Conservation (phyloP, 2,329 filamentous ascomycete species). For the Colletotrichum sidae region DNA sequence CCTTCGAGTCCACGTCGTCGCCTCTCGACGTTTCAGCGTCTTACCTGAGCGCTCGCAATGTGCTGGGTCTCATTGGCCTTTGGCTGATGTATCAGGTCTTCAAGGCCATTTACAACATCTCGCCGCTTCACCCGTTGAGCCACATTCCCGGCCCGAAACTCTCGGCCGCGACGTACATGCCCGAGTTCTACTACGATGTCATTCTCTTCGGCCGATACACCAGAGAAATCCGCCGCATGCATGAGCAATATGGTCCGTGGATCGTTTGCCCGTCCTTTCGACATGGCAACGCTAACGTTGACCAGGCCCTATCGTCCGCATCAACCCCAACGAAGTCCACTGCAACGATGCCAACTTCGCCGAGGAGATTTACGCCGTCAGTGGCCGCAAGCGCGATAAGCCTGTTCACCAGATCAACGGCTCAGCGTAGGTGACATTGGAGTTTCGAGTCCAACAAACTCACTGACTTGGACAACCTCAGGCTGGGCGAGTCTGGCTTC, state of each 20-base stretch:
- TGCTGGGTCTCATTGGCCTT: slow-evolving; percentile 38
- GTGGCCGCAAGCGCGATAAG: slow-evolving; percentile 37
- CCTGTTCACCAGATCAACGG: slow-evolving; percentile 38
- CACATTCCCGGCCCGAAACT: slow-evolving; percentile 52
- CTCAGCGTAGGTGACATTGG: slow-evolving; percentile 20
- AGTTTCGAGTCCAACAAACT: slow-evolving; percentile 11
- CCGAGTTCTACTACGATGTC: slow-evolving; percentile 53
- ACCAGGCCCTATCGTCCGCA: slow-evolving; percentile 51
- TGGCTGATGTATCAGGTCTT: slow-evolving; percentile 47
- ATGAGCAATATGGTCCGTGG: slow-evolving; percentile 49
- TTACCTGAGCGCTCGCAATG: slow-evolving; percentile 14
- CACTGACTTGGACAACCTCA: slow-evolving; percentile 15
- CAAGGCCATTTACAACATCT: slow-evolving; percentile 49
- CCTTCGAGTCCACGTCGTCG: slow-evolving; percentile 15
- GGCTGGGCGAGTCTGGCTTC: slow-evolving; percentile 40
- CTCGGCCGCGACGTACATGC: slow-evolving; percentile 49
- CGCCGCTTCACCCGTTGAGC: slow-evolving; percentile 52
- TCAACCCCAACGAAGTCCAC: slow-evolving; percentile 54
- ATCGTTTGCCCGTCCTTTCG: background rate
- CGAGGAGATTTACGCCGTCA: slow-evolving; percentile 52
- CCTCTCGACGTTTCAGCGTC: slow-evolving; percentile 20
- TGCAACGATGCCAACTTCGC: slow-evolving; percentile 49
- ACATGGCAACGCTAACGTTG: background rate
- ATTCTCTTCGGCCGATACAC: slow-evolving; percentile 50
- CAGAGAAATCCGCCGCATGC: slow-evolving; percentile 48